Conservation (phyloP, 495 filamentous ascomycete species). For the Tuber magnatum region DNA sequence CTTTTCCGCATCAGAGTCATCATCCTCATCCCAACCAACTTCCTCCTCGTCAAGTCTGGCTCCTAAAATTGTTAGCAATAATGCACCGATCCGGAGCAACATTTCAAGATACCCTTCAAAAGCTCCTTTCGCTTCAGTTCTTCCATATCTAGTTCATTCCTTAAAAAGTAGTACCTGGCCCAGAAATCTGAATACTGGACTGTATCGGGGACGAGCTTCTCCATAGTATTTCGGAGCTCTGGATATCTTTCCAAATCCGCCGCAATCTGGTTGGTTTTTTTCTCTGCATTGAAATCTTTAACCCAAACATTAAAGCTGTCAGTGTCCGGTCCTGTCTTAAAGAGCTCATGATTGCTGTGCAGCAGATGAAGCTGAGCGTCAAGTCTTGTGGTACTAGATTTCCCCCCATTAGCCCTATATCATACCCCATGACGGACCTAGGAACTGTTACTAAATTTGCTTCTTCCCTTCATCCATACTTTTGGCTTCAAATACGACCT, state of each 20-base stretch:
- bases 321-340: conserved; percentile 70
- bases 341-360: conserved; percentile 76
- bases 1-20: conserved; percentile 29
- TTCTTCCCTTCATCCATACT: conserved; percentile 33
- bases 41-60: conserved; percentile 38
- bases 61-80: conserved; percentile 3
- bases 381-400: conserved; percentile 58
- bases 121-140: conserved; percentile 85
- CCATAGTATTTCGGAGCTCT: conserved; percentile 85
- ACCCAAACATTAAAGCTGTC: conserved; percentile 69
- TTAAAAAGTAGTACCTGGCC: conserved; percentile 90
- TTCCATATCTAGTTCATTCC: conserved; percentile 90
- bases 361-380: conserved; percentile 95
- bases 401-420: conserved; percentile 5
- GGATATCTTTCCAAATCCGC: conserved; percentile 78
- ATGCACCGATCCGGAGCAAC: conserved; percentile 6
- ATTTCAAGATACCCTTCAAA: conserved; percentile 67
- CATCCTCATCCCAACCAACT: conserved; percentile 40
- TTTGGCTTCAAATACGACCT: conserved; percentile 33
- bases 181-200: conserved; percentile 87
- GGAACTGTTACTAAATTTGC: conserved; percentile 32
- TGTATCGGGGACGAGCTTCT: conserved; percentile 83
- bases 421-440: background rate
- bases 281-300: conserved; percentile 57
- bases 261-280: conserved; percentile 77